Base-by-base conservation (phyloP, 192 early-diverging fungal genomes). In the Dissophora globulifera region DNA sequence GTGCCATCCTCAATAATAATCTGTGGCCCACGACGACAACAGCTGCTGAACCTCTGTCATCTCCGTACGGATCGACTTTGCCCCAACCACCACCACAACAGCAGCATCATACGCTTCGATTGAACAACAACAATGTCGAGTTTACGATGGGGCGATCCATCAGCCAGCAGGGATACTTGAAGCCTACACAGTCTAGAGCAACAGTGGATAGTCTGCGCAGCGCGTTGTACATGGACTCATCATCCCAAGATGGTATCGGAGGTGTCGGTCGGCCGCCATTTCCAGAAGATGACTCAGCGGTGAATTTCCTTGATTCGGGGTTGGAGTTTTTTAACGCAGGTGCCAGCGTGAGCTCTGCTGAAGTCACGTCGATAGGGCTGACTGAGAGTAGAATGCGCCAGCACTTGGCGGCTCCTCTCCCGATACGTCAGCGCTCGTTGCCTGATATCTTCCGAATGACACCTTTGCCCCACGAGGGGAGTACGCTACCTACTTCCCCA, bases 371-470 rank as follows among this genome's bases (percentile, higher is more conserved):
- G 15, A 30, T 57, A 17, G 52, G 41, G 10, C 19, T 59, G 15
- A 17, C 58, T 16, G 51, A 65, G 23, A 56, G 23, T 32, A 16
- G 47, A 9, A 47, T 38, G 17, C 62, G 74, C 29, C 64, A 78
- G 55, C 80, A 78, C 62, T 57, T 82, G 57, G 59, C 75, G 16
- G 75, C 80, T 2, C 80, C 80, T 3, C 50, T 82, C 20, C 75
- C 76, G 3, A 82, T 82, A 32, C 62, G 69, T 16, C 80, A 78
- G 25, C 62, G 80, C n/a, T 82, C 80, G 3, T 52, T 82, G 2
- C 80, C 80, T 15, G 75, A 82, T 45, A 82, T 82, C 20, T 82
- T 78, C 56, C 59, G 65, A 22, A 56, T 69, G 35, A 50, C 35
- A 20, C 62, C 49, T 1, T 11, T 65, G 11, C 53, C 42, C 23